phyloP scores from a whole-genome alignment of 768 basidiomycete genomes.

The Termitomyces sp. region DNA sequence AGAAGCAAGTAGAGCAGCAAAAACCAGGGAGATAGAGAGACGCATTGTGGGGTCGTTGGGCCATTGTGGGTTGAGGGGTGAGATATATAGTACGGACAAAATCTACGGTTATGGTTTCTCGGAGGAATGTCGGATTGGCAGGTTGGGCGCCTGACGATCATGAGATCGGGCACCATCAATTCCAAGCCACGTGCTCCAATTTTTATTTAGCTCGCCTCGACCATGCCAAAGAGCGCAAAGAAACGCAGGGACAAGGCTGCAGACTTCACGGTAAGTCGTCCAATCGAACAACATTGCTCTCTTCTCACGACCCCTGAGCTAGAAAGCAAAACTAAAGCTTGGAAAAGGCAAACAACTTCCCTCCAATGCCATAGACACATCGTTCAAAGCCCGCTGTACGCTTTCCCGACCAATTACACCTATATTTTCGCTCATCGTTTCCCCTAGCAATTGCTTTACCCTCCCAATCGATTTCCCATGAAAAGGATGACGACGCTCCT shows the following conservation, averaged over 20 bases:
- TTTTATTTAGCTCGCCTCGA: neutral
- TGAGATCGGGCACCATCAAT: neutral
- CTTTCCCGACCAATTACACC: constrained; percentile 8
- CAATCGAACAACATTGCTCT: neutral
- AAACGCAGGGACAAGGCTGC: constrained; percentile 85
- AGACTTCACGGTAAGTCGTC: constrained; percentile 68
- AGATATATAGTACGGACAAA: neutral
- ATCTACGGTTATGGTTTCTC: constrained; percentile 6
- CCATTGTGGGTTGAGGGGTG: neutral
- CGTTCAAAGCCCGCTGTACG: constrained; percentile 92
- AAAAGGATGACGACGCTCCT: constrained; percentile 55
- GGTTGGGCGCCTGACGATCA: neutral
- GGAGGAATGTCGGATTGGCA: constrained; percentile 19
- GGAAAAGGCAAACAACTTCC: constrained; percentile 88
- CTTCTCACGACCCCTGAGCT: constrained; percentile 7
- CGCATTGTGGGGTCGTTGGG: constrained; percentile 5
- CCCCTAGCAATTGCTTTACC: constrained; percentile 83
- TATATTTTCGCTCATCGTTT: neutral
- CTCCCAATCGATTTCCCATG: constrained; percentile 67
- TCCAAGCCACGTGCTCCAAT: constrained; percentile 1
- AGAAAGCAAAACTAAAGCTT: constrained; percentile 97
- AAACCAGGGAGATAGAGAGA: neutral
- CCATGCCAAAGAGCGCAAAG: constrained; percentile 86
- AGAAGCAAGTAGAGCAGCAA: constrained; percentile 10
- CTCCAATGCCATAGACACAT: constrained; percentile 89